Conservation (phyloP, 225 moss, liverwort and hornwort species). For the Neckera pumila region DNA sequence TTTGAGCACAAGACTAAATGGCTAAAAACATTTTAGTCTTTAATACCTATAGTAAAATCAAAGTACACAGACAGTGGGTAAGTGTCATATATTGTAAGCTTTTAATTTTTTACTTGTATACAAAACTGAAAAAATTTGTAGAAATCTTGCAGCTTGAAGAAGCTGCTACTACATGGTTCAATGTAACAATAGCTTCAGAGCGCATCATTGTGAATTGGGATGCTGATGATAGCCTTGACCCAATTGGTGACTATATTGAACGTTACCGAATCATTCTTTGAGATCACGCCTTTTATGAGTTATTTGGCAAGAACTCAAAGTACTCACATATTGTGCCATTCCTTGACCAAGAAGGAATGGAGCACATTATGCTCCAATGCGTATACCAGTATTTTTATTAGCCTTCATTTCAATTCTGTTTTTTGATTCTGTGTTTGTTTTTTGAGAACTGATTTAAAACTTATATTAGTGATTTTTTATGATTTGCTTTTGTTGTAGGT, state of each 20-base stretch:
- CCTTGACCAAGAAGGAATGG: neutral
- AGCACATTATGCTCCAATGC: neutral
- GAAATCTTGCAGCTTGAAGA: neutral
- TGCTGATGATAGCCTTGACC: neutral
- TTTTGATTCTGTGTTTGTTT: neutral
- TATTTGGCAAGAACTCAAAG: neutral
- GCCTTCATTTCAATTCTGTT: too few species aligned
- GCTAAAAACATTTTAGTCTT: too few species aligned
- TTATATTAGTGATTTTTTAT: too few species aligned
- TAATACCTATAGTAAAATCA: too few species aligned
- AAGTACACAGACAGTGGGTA: too few species aligned
- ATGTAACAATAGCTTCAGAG: neutral
- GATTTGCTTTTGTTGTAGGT: neutral
- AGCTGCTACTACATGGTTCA: neutral
- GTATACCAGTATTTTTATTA: neutral
- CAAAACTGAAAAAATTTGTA: rapidly evolving
- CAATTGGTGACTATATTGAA: neutral
- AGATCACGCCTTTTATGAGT: neutral
- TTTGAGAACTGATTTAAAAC: neutral
- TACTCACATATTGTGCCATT: neutral
- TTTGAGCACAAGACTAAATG: too few species aligned
- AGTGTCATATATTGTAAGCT: neutral
- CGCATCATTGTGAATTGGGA: neutral
- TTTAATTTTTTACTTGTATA: rapidly evolving
- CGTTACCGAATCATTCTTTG: neutral